Percentiles rank a stretch among this genome's conserved stretches.
phyloP scores from a whole-genome alignment of 768 basidiomycete species.

The Lactarius vividus region DNA sequence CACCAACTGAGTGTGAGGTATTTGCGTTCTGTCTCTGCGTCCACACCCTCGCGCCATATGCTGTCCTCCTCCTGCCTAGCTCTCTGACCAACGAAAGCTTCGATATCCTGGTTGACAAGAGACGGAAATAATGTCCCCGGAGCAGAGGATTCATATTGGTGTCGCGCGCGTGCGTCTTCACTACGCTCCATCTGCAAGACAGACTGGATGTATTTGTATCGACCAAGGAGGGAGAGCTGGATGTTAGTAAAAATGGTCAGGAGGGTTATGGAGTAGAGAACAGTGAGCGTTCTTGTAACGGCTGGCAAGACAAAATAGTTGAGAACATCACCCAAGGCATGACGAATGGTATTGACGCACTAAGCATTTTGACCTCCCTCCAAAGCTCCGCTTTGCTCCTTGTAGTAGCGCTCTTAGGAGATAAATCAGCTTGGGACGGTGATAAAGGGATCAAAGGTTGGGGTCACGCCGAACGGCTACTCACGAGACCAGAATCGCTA shows the following conservation, averaged over 20 bases:
- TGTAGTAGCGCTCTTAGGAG: conserved; percentile 30
- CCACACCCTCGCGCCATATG: conserved; percentile 37
- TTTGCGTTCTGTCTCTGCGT: conserved; percentile 69
- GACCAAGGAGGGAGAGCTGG: conserved; percentile 82
- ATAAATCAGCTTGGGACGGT: conserved; percentile 18
- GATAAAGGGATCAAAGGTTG: neutral
- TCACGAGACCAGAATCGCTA: conserved; percentile 22
- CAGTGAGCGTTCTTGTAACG: conserved; percentile 83
- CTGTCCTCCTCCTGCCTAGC: conserved; percentile 29
- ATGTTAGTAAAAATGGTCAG: conserved; percentile 82
- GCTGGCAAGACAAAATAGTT: conserved; percentile 44
- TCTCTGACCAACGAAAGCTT: conserved; percentile 32
- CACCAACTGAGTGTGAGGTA: conserved; percentile 92
- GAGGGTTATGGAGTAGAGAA: conserved; percentile 81
- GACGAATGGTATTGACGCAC: conserved; percentile 40
- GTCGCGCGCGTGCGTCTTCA: conserved; percentile 48
- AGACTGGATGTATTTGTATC: conserved; percentile 73
- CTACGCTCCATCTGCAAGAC: conserved; percentile 60
- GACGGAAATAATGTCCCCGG: conserved; percentile 37
- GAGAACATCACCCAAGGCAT: conserved; percentile 10
- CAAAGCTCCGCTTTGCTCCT: conserved; percentile 82
- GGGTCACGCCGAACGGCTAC: neutral
- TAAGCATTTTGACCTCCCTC: conserved; percentile 89
- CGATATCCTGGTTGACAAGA: conserved; percentile 30
- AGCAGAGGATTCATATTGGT: conserved; percentile 43